Base-by-base conservation (phyloP, 768 basidiomycete genomes). In the Boletus fagicola region DNA sequence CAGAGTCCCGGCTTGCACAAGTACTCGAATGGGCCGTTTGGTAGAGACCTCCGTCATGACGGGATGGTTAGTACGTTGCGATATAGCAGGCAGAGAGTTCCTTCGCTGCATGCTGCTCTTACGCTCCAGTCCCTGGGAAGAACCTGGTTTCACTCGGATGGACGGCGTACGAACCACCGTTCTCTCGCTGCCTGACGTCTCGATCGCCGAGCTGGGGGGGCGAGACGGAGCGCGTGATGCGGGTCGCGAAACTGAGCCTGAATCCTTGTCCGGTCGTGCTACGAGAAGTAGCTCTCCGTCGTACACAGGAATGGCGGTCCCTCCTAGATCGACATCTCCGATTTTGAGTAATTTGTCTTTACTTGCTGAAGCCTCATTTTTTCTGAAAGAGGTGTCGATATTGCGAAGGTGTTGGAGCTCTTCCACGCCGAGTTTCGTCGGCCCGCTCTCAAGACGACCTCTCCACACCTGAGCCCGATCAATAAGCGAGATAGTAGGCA, bases 1-100 rank as follows among this genome's bases (percentile, higher is more conserved):
- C 16, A 93, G 74, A 1, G 90, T 89, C 10, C 90, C 92, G 3
- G 90, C 88, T 62, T 88, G 83, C 6, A 94, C 87, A 13, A 89
- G 72, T 0, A 91, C 90, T 13, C 90, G 83, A 36, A 93, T 75
- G 0, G 90, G 85, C 3, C 83, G 82, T 56, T 90, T 88, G 1
- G 84, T 82, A 0, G 86, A 83, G 0, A 80, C 77, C 66, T 91
- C 90, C 1, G 83, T 73, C 10, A 82, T 72, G 6, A 86, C 74
- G 35, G 86, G 77, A 47, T 83, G 78, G 51, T 79, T 84, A 7
- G 82, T 75, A 15, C 83, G 78, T 24, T 82, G 82, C 0, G 89
- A 86, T 11, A 92, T 77, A 0, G 88, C 83, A n/a, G 91, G 91
- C 9, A 94, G 72, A 1, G 91, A 94, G 62, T 82, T 92, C 20